A percentile compares a stretch with the other conserved stretches of the same genome.
phyloP scores from a whole-genome alignment of 768 basidiomycete species.

The Auricularia sp. region DNA sequence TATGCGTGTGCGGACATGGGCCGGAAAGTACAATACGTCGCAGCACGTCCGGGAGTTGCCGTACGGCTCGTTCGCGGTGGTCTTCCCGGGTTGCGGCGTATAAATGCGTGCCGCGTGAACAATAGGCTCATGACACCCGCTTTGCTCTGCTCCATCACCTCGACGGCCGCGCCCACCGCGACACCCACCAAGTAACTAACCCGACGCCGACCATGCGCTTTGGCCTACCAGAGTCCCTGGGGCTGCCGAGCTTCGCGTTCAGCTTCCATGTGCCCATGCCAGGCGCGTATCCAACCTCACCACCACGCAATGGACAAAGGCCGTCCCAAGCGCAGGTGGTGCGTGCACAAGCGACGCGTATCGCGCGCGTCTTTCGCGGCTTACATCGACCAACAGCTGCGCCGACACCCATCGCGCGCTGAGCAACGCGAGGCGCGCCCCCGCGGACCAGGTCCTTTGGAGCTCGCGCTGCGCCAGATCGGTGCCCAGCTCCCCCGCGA shows the following conservation, averaged over 20 bases:
- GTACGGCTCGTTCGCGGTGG: background rate
- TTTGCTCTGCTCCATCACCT: too few species aligned
- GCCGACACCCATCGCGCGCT: background rate
- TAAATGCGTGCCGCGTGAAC: background rate
- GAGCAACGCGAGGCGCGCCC: background rate
- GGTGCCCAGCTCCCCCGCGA: constrained; percentile 9
- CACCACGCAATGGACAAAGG: background rate
- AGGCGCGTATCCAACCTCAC: background rate
- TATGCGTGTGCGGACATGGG: background rate
- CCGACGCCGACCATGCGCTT: background rate
- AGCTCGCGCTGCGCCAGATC: background rate
- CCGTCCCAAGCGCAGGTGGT: background rate
- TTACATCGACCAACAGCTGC: background rate
- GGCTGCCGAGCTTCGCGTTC: background rate
- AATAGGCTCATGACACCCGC: background rate
- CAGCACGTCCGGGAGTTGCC: too few species aligned
- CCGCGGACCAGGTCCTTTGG: background rate
- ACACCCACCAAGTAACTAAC: background rate
- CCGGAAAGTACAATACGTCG: too few species aligned
- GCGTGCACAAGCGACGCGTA: background rate
- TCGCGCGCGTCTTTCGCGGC: background rate
- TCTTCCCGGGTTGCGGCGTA: too few species aligned
- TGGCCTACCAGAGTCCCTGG: background rate
- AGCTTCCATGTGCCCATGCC: background rate
- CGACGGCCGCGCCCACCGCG: background rate